phyloP scores from a whole-genome alignment of 331 rosid genomes.

The Cydonia oblonga region DNA sequence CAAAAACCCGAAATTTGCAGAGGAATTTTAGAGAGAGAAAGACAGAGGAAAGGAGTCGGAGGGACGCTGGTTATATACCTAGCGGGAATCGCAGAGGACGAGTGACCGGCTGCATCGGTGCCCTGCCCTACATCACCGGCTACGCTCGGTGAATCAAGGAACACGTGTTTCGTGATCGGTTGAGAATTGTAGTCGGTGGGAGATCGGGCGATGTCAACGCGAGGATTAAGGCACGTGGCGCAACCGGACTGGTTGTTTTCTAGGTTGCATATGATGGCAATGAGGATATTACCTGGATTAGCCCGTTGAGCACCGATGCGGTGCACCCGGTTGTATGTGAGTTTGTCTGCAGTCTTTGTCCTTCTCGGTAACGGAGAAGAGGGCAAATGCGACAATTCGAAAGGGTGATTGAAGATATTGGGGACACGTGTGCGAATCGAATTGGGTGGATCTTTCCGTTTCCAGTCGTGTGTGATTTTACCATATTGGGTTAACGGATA shows the following conservation, averaged over 20 bases:
- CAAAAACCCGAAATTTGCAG: conserved; percentile 13
- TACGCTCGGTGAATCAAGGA: conserved; percentile 1
- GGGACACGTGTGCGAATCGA: not conserved
- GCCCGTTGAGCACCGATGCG: not conserved
- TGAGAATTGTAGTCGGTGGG: conserved; percentile 24
- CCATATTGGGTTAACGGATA: not conserved
- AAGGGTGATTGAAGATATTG: not conserved
- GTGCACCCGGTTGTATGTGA: not conserved
- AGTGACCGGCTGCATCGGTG: conserved; percentile 31
- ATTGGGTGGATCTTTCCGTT: not conserved
- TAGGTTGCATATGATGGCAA: conserved; percentile 8
- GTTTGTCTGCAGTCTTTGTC: not conserved
- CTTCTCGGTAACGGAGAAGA: not conserved
- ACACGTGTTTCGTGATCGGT: conserved; percentile 28
- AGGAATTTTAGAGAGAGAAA: not conserved
- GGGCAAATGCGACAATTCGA: not conserved
- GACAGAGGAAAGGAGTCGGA: not conserved
- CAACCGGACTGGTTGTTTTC: not conserved
- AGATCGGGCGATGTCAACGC: conserved; percentile 21
- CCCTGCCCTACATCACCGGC: conserved; percentile 27
- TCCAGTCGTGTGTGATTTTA: not conserved
- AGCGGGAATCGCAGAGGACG: conserved; percentile 30
- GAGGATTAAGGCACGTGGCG: conserved; percentile 23
- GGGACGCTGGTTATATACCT: conserved; percentile 17
- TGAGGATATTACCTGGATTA: not conserved